Conservation (phyloP, 176 grass and related monocot genomes). For the Echinochloa phyllopogon region DNA sequence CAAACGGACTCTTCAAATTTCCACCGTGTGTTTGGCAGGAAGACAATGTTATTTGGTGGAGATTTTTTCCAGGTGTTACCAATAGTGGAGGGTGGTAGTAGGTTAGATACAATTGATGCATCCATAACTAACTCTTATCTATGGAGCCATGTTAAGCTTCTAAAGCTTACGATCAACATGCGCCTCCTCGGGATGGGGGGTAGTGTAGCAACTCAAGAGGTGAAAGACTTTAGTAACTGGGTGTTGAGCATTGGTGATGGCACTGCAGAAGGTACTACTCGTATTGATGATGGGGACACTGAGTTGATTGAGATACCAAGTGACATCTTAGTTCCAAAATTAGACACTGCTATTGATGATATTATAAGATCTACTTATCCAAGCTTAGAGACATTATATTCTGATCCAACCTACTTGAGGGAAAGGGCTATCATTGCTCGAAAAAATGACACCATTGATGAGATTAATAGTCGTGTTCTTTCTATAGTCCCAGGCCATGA, state of each 20-base stretch:
- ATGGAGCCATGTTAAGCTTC: background rate
- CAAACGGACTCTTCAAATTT: background rate
- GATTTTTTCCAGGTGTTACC: background rate
- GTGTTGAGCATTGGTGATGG: constrained; percentile 11
- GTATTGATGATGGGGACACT: background rate
- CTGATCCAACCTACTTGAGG: background rate
- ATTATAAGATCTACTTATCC: background rate
- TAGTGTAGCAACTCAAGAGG: background rate
- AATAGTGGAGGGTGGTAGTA: background rate
- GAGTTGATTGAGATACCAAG: background rate
- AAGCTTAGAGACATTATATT: background rate
- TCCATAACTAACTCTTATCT: background rate
- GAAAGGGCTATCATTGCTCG: background rate
- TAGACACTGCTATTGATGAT: background rate
- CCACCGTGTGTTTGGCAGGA: background rate
- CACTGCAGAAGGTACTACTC: background rate
- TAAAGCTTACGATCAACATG: background rate
- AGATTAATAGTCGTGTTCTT: background rate
- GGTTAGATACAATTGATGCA: background rate
- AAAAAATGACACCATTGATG: background rate
- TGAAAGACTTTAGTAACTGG: background rate
- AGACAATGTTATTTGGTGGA: background rate
- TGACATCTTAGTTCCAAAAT: background rate
- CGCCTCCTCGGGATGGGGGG: background rate
- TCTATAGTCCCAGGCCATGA: background rate